These are phyloP conservation scores for Mycena latifolia DNA, from an alignment of 768 basidiomycete genomes.

Conservation along the genomic window DNA sequence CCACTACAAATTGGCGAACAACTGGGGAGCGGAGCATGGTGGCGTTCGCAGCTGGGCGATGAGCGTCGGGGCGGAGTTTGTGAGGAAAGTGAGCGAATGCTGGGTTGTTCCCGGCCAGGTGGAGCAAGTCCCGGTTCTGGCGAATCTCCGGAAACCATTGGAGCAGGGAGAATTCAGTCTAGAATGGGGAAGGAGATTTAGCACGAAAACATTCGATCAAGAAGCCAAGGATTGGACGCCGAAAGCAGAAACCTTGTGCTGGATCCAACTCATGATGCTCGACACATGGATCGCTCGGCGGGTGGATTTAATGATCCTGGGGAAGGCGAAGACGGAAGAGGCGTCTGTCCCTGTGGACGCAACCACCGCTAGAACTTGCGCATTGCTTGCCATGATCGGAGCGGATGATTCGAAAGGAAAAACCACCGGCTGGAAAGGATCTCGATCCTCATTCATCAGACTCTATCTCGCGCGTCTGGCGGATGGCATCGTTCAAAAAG, in stretches of 20 bases:
- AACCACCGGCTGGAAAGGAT: background rate
- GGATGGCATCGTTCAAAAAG: background rate
- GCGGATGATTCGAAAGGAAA: background rate
- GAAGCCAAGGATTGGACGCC: slow-evolving; percentile 15
- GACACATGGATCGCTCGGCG: slow-evolving; percentile 38
- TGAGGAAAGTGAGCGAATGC: background rate
- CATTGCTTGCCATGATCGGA: background rate
- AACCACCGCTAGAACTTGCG: background rate
- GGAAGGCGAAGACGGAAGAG: background rate
- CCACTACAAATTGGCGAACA: slow-evolving; percentile 34
- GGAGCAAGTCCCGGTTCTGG: background rate
- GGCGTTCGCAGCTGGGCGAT: slow-evolving; percentile 36
- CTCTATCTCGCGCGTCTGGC: background rate
- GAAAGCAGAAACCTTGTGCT: slow-evolving; percentile 28
- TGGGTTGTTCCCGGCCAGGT: background rate
- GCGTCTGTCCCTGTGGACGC: background rate
- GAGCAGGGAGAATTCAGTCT: background rate
- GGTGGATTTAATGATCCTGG: slow-evolving; percentile 33
- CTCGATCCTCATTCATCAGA: background rate
- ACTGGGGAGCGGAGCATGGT: slow-evolving; percentile 37
- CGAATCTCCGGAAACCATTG: background rate
- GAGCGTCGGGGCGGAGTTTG: background rate
- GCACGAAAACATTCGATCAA: background rate
- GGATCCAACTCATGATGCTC: slow-evolving; percentile 38
- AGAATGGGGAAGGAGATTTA: background rate